phyloP scores from a whole-genome alignment of 1,284 basidiomycete genomes.

The Tilletiaria anomala region DNA sequence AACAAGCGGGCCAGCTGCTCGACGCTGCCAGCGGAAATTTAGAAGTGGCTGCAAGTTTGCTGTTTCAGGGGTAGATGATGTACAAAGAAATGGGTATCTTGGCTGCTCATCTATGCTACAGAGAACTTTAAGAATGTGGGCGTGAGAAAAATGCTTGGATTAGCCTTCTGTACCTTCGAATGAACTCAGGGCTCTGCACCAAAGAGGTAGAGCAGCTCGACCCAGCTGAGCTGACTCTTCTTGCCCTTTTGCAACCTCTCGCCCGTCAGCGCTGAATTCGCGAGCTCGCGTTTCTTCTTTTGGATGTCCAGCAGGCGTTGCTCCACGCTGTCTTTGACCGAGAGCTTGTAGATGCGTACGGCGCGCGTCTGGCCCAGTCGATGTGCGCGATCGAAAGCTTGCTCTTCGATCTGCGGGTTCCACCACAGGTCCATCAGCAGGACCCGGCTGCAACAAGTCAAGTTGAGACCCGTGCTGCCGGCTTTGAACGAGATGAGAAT shows the following conservation, averaged over 20 bases:
- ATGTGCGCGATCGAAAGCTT: conserved; percentile 87
- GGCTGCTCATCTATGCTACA: too few relatives aligned
- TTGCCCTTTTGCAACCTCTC: conserved; percentile 64
- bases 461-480: conserved; percentile 80
- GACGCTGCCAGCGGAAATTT: conserved; percentile 70
- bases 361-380: conserved; percentile 70
- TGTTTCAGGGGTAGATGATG: conserved; percentile 57
- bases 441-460: conserved; percentile 87
- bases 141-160: too few relatives aligned
- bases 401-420: conserved; percentile 49
- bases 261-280: conserved; percentile 71
- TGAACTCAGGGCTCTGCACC: not conserved
- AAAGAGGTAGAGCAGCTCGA: conserved; percentile 9
- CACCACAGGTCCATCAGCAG: conserved; percentile 89
- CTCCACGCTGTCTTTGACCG: conserved; percentile 74
- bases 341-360: conserved; percentile 86
- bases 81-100: too few relatives aligned
- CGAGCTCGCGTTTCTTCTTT: conserved; percentile 66
- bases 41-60: conserved; percentile 70
- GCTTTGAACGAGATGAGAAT: conserved; percentile 96
- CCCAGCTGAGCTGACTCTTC: conserved; percentile 11
- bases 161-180: too few relatives aligned
- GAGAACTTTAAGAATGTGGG: too few relatives aligned
- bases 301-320: conserved; percentile 61
- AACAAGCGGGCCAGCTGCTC: conserved; percentile 60